Evolutionary conservation across 2,329 filamentous ascomycete genomes (phyloP), one percentile per base, ranked within the genome.

Genomic region (Cladobotryum mycophilum): DNA sequence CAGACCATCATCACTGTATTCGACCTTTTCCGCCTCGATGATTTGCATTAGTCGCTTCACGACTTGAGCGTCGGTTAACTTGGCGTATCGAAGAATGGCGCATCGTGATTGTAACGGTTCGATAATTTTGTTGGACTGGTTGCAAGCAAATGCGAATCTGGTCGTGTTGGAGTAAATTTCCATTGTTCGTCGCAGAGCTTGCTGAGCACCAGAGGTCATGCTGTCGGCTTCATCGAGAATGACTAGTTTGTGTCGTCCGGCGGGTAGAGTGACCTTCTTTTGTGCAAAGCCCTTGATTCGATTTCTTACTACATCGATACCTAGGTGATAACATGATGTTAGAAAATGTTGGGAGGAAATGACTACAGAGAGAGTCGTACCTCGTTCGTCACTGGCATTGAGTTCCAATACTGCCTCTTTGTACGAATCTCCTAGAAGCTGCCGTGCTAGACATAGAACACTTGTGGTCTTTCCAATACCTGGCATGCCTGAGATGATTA

Each of bases 401-500:
- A 99, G 78, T 69, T 99, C 93, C 54, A 99, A 72, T 2, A 99
- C 93, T 0, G 93, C 93, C 74, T 99, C 93, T 70, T 96, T 97
- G 76, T 97, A 99, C 30, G 89, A 80, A 64, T 95, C 88, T 8
- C 93, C 93, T 2, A 99, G 77, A 53, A 99, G 73, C 67, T 97
- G 92, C 53, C 92, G 82, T 15, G 93, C 93, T 43, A 99, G 81
- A 66, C 93, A 97, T 54, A 97, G 75, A 50, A 99, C 85, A 50
- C 90, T 96, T 1, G 93, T 97, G 4, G 93, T 99, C 76, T 99
- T 99, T 69, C 93, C 93, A 64, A 97, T 99, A 64, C 93, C 93
- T 17, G 93, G 93, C 90, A 96, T 97, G 53, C 93, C 93, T n/a
- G 89, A 96, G 63, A 99, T 97, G 70, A 99, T 97, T 64, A 99